Evolutionary conservation across 2,329 filamentous ascomycete genomes (phyloP).

Genomic region (Trichoderma cornu-damae): DNA sequence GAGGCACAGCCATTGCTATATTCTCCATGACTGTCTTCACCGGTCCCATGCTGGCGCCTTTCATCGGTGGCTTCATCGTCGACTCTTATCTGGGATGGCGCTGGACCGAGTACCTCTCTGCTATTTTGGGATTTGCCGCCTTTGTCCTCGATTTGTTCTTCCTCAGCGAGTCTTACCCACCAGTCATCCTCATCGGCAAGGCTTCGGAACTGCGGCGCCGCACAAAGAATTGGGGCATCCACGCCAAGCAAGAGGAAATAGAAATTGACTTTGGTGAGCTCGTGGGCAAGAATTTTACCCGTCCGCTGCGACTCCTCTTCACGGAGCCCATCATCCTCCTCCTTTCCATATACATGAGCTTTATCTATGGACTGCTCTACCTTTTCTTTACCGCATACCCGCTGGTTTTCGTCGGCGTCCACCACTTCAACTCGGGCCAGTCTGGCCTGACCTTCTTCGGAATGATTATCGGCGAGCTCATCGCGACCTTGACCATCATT

Average conservation of each 20-base stretch:
- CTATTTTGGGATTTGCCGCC: slow-evolving; percentile 59
- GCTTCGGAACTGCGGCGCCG: slow-evolving; percentile 56
- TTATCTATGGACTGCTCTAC: slow-evolving; percentile 74
- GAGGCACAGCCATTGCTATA: slow-evolving; percentile 45
- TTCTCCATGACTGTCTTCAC: slow-evolving; percentile 53
- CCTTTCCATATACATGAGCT: slow-evolving; percentile 66
- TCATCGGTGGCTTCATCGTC: slow-evolving; percentile 64
- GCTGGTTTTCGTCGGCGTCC: slow-evolving; percentile 69
- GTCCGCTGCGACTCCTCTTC: slow-evolving; percentile 60
- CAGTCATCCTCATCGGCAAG: slow-evolving; percentile 58
- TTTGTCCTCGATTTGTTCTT: slow-evolving; percentile 57
- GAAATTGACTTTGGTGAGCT: slow-evolving; percentile 61
- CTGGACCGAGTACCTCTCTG: slow-evolving; percentile 63
- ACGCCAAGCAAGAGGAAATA: slow-evolving; percentile 67
- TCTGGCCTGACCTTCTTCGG: slow-evolving; percentile 80
- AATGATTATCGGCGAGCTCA: slow-evolving; percentile 68
- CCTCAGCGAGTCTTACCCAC: slow-evolving; percentile 66
- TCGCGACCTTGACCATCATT: slow-evolving; percentile 61
- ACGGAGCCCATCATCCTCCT: slow-evolving; percentile 64
- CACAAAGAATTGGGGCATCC: slow-evolving; percentile 65
- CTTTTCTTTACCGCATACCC: slow-evolving; percentile 83
- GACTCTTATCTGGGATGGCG: slow-evolving; percentile 63
- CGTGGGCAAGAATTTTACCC: slow-evolving; percentile 60
- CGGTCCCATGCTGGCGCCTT: slow-evolving; percentile 62
- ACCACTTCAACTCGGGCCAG: slow-evolving; percentile 64